Base-by-base conservation (phyloP, 768 basidiomycete species). In the Phlegmacium glaucopus region DNA sequence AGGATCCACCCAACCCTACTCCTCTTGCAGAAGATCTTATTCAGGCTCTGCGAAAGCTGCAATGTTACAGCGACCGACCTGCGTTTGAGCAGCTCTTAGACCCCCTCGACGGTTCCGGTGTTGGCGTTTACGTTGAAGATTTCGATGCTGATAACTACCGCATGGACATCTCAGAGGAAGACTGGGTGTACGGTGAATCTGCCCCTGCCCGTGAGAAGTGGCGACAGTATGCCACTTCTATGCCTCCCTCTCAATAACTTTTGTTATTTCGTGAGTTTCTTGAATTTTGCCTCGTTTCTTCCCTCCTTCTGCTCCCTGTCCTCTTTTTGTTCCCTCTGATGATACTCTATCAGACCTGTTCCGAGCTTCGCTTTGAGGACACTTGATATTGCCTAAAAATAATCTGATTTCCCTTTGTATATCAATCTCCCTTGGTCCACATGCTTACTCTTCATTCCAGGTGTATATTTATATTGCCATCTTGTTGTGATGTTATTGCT, bases 21-120 rank as follows among this genome's bases (percentile, higher is more conserved):
- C 86, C 93, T 4, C 78, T 96, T 18, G 95, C 95, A 0, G 83
- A 88, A 17, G 95, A 98, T 61, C 78, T 98, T 53, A 87, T 92
- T 22, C 60, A 72, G 9, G 95, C 95, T 12, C 69, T 97, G 45
- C 77, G 73, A 54, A 79, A 76, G 55, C 75, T 98, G 2, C 80
- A 90, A 59, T 54, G 82, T 3, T 70, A 73, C 39, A 72, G 77
- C 27, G 56, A 71, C 51, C 51, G 52, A 6, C 61, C 68, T 5
- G 67, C 67, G 18, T 53, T 70, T 41, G 85, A 84, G 64, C 74
- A 87, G 25, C 66, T 90, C 11, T 61, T 90, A 8, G 79, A 87
- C 40, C 83, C 87, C 0, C 70, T 77, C 35, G 86, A 89, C 2
- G 83, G 78, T 18, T 72, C 78, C 8, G 88, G 88, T 1, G 86